Evolutionary conservation across 176 grass and related monocot genomes (phyloP).

Genomic region (Thinopyrum elongatum): DNA sequence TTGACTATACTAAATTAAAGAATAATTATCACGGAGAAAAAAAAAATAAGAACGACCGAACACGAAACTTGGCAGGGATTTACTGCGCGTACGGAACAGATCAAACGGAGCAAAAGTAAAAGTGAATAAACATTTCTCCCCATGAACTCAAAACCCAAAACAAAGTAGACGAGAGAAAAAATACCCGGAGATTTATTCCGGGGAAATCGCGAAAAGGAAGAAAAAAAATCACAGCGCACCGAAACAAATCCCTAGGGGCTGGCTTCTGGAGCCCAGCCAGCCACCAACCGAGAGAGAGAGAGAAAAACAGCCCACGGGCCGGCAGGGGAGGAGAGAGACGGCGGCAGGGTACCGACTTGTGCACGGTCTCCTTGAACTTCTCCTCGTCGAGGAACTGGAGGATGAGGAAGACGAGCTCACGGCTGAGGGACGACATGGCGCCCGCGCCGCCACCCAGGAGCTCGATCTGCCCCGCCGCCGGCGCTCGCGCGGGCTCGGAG

Average conservation of each 20-base stretch:
- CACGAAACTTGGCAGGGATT: neutral
- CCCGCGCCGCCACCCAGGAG: slow-evolving; percentile 10
- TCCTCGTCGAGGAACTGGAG: slow-evolving; percentile 99
- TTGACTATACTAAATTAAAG: slow-evolving; percentile 24
- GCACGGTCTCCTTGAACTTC: slow-evolving; percentile 99
- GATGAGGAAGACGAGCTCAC: slow-evolving; percentile 99
- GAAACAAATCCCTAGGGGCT: slow-evolving; percentile 31
- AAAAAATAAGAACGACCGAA: neutral
- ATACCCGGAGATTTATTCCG: neutral
- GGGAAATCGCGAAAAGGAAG: slow-evolving; percentile 9
- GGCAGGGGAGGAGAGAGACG: neutral
- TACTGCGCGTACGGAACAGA: neutral
- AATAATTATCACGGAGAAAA: neutral
- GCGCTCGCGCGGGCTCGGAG: neutral
- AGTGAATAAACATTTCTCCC: neutral
- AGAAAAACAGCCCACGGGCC: slow-evolving; percentile 20
- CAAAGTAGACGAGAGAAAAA: neutral
- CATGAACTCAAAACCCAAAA: slow-evolving; percentile 9
- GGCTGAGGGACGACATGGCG: slow-evolving; percentile 88
- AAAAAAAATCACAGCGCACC: neutral
- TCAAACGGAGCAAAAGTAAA: slow-evolving; percentile 1
- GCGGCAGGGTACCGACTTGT: slow-evolving; percentile 52
- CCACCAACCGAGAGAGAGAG: slow-evolving; percentile 14
- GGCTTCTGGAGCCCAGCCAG: slow-evolving; percentile 19
- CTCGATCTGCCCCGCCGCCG: slow-evolving; percentile 38